Percentiles rank a stretch among this genome's conserved stretches.
Evolutionary conservation across 345 rosid genomes (phyloP).

Genomic region (Eucalyptus cloeziana): DNA sequence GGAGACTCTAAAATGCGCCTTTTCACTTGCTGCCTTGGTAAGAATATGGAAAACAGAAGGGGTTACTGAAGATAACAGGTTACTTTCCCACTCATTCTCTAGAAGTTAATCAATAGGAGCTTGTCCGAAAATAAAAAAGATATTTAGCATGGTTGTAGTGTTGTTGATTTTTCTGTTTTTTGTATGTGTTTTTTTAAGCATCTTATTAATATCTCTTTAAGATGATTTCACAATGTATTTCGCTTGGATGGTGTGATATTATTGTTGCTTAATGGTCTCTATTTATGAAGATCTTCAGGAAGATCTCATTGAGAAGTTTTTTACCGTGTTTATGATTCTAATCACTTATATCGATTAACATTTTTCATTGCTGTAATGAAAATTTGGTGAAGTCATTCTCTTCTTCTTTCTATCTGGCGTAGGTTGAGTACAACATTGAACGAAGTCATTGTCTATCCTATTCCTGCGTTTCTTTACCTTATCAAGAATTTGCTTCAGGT

Average conservation of each 20-base stretch:
- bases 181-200: neutral
- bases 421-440: slow-evolving; percentile 85
- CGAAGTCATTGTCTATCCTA: slow-evolving; percentile 85
- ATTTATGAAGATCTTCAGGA: neutral
- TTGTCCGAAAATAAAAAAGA: neutral
- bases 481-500: slow-evolving; percentile 97
- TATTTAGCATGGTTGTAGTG: neutral
- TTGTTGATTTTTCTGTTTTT: neutral
- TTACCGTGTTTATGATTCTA: neutral
- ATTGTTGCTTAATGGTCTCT: neutral
- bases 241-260: neutral
- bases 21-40: slow-evolving; percentile 81
- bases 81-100: neutral
- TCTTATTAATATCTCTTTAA: neutral
- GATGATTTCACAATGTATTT: neutral
- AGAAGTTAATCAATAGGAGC: neutral
- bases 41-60: slow-evolving; percentile 77
- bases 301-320: neutral
- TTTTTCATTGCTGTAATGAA: neutral
- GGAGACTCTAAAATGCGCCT: slow-evolving; percentile 82
- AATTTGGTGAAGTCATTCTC: neutral
- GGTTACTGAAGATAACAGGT: slow-evolving; percentile 94
- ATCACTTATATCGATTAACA: neutral
- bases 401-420: slow-evolving; percentile 3
- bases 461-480: slow-evolving; percentile 90